Conservation (phyloP, 306 rosid genomes). For the Arachis stenosperma region DNA sequence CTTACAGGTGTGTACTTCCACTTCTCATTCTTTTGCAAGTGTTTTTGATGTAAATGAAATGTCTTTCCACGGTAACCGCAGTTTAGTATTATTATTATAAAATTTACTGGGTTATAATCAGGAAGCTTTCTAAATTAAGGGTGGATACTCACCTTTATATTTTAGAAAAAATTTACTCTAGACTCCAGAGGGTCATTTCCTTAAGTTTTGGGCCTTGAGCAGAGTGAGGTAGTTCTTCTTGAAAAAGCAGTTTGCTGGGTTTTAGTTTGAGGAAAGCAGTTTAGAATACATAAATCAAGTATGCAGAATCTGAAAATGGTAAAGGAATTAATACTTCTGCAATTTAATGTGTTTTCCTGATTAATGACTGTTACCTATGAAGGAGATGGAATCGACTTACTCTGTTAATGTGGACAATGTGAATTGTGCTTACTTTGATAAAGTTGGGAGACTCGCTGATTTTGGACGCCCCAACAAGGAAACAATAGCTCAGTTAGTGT, state of each 20-base stretch:
- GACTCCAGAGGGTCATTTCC: too few relatives aligned
- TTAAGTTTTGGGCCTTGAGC: not conserved
- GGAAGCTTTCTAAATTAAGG: not conserved
- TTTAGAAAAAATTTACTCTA: too few relatives aligned
- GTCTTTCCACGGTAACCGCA: too few relatives aligned
- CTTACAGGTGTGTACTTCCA: slow-evolving; percentile 70
- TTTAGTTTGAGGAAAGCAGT: not conserved
- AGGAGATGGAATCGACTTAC: slow-evolving; percentile 80
- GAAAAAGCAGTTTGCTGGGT: not conserved
- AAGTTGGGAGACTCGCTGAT: slow-evolving; percentile 64
- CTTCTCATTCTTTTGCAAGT: too few relatives aligned
- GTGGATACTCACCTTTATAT: not conserved
- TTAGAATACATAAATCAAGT: slow-evolving; percentile 11
- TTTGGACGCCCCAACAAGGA: slow-evolving; percentile 77
- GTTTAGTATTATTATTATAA: too few relatives aligned
- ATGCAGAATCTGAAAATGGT: slow-evolving; percentile 15
- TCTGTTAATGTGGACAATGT: slow-evolving; percentile 64
- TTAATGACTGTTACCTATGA: slow-evolving; percentile 24
- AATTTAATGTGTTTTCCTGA: not conserved
- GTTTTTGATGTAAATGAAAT: too few relatives aligned
- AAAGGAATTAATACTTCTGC: not conserved
- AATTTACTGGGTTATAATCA: too few relatives aligned
- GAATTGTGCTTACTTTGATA: slow-evolving; percentile 81
- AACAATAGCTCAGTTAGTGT: slow-evolving; percentile 79
- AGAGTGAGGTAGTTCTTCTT: not conserved